Conservation (phyloP, 306 rosid genomes). For the Glycine tomentella region DNA sequence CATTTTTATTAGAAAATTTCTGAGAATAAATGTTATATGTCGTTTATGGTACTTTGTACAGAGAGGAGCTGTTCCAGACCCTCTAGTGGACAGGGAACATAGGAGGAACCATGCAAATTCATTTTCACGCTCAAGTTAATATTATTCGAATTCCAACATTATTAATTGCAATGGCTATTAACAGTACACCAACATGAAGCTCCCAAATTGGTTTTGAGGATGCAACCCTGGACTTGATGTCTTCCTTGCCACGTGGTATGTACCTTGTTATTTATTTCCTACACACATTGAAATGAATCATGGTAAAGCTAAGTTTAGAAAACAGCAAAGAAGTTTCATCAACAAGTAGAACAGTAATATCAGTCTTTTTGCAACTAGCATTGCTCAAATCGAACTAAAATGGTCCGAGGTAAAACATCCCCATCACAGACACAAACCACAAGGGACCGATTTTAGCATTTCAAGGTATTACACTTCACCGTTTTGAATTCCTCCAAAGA, state of each 20-base stretch:
- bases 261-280: constrained; percentile 58
- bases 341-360: constrained; percentile 1
- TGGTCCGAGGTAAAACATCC: not conserved
- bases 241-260: constrained; percentile 39
- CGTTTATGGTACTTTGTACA: constrained; percentile 52
- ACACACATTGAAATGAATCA: constrained; percentile 42
- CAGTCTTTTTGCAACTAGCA: constrained; percentile 9
- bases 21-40: constrained; percentile 38
- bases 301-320: constrained; percentile 26
- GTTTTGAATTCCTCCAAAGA: constrained; percentile 36
- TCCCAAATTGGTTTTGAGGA: constrained; percentile 38
- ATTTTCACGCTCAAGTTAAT: constrained; percentile 39
- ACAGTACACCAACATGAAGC: constrained; percentile 43
- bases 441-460: not conserved
- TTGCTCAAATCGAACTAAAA: constrained; percentile 36
- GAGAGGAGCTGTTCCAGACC: constrained; percentile 51
- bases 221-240: constrained; percentile 24
- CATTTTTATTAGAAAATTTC: constrained; percentile 40
- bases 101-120: constrained; percentile 40
- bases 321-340: not conserved
- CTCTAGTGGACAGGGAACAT: constrained; percentile 38
- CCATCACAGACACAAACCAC: not conserved
- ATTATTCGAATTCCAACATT: constrained; percentile 35
- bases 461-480: constrained; percentile 25
- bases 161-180: constrained; percentile 34